Base-by-base conservation (phyloP, 2,329 filamentous ascomycete genomes). In the Neonectria faginata region DNA sequence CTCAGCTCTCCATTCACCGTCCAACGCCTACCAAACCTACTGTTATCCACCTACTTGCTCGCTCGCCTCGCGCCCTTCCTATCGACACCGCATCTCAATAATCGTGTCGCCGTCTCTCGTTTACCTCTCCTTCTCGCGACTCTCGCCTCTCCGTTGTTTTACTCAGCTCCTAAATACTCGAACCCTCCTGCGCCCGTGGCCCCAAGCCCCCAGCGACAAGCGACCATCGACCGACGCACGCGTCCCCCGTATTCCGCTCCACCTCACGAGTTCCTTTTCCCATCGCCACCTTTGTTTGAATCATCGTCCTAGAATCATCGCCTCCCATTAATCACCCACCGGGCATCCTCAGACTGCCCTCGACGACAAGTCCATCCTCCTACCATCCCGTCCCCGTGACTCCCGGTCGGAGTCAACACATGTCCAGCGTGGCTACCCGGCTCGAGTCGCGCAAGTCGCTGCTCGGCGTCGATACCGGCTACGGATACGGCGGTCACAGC, bases 401-500 rank as follows among this genome's bases (percentile, higher is more conserved):
- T 81, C 79, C 77, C 74, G 76, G 76, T 65, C 65, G 76, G 78
- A 76, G 77, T 79, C 76, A 55, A 55, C 60, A 57, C 41, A 68
- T 73, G 76, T 72, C 75, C 72, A 78, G 62, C 74, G 73, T 82
- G 79, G 80, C 79, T 74, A 74, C 75, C 67, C 75, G 79, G 66
- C 74, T 80, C 62, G 80, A 81, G 57, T 80, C 79, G 66, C 78
- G 77, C 69, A 79, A 79, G 70, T 79, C 78, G 57, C 74, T 81
- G 69, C 75, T 81, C 50, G 77, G 79, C 67, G 74, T 71, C 62
- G 79, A 82, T 66, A 75, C 73, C n/a, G 76, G 73, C 52, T 81
- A 77, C 69, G 74, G 76, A 55, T 79, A 81, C 48, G 76, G 75
- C 58, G 68, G 73, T 16, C 73, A 74, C 59, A 74, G 74, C 50